Percentiles rank a stretch among this genome's conserved stretches.
phyloP scores from a whole-genome alignment of 148 eudicot species.

The Nepenthes mirabilis region DNA sequence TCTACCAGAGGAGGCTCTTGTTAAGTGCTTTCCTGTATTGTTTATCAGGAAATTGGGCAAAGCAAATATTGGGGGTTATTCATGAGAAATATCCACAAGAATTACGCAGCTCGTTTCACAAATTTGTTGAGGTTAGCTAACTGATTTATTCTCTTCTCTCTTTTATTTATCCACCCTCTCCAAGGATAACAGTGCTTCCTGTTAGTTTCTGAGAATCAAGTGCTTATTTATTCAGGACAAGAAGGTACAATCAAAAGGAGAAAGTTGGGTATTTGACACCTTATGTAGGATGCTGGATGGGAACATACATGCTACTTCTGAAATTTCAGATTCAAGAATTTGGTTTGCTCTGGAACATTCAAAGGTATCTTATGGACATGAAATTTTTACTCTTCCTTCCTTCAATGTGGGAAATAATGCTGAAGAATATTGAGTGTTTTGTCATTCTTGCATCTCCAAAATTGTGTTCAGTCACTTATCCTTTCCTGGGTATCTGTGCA shows the following conservation, averaged over 20 bases:
- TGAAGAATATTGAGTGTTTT: too few relatives aligned
- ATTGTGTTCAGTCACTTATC: too few relatives aligned
- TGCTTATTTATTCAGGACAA: slow-evolving; percentile 17
- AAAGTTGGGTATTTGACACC: slow-evolving; percentile 30
- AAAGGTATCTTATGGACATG: slow-evolving; percentile 28
- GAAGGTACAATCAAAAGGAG: slow-evolving; percentile 47
- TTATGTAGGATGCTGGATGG: slow-evolving; percentile 61
- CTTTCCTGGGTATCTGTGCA: too few relatives aligned
- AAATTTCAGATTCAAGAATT: slow-evolving; percentile 45
- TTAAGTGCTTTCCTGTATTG: neutral
- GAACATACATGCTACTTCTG: slow-evolving; percentile 26
- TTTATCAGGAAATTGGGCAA: slow-evolving; percentile 36
- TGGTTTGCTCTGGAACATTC: slow-evolving; percentile 90
- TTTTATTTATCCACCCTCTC: neutral
- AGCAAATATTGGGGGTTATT: slow-evolving; percentile 39
- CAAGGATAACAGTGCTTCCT: neutral
- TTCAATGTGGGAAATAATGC: too few relatives aligned
- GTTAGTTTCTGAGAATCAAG: neutral
- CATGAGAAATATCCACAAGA: slow-evolving; percentile 53
- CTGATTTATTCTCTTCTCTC: neutral
- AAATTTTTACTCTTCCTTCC: neutral
- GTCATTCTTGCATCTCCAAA: too few relatives aligned
- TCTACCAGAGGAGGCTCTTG: neutral
- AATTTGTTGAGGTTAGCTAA: slow-evolving; percentile 44
- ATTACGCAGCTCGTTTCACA: slow-evolving; percentile 49